These are phyloP conservation scores for Umbelopsis vinacea DNA, from an alignment of 192 early-diverging fungal species.

Conservation along the genomic window DNA sequence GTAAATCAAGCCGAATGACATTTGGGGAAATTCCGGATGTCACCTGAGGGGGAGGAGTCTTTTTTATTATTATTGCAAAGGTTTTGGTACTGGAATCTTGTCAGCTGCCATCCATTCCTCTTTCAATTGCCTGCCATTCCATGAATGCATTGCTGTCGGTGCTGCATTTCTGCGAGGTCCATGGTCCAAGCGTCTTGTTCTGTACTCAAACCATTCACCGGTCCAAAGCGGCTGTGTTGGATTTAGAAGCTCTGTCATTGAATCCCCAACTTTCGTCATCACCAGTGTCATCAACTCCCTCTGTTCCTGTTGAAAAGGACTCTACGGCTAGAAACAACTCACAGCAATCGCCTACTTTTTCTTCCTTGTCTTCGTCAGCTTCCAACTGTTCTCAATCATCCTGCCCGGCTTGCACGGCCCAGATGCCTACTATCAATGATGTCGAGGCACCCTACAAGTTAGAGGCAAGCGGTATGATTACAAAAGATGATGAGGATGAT, in stretches of 20 bases:
- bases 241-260: background rate
- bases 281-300: background rate
- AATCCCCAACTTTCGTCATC: background rate
- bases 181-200: conserved; percentile 48
- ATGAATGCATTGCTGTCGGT: conserved; percentile 54
- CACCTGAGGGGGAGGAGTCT: background rate
- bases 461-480: conserved; percentile 41
- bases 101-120: conserved; percentile 6
- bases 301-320: conserved; percentile 2
- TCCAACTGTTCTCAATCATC: conserved; percentile 6
- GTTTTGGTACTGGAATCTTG: background rate
- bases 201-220: conserved; percentile 50
- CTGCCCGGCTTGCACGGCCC: conserved; percentile 41
- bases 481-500: conserved; percentile 45
- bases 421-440: conserved; percentile 26
- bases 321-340: background rate
- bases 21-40: conserved; percentile 17
- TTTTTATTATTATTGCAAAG: background rate
- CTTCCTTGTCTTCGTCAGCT: conserved; percentile 10
- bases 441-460: background rate
- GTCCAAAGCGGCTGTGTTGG: background rate
- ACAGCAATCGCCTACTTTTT: conserved; percentile 21
- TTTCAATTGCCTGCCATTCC: background rate
- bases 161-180: conserved; percentile 49
- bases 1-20: conserved; percentile 8